phyloP scores from a whole-genome alignment of 2,329 filamentous ascomycete genomes.

The Pseudocercospora macadamiae region DNA sequence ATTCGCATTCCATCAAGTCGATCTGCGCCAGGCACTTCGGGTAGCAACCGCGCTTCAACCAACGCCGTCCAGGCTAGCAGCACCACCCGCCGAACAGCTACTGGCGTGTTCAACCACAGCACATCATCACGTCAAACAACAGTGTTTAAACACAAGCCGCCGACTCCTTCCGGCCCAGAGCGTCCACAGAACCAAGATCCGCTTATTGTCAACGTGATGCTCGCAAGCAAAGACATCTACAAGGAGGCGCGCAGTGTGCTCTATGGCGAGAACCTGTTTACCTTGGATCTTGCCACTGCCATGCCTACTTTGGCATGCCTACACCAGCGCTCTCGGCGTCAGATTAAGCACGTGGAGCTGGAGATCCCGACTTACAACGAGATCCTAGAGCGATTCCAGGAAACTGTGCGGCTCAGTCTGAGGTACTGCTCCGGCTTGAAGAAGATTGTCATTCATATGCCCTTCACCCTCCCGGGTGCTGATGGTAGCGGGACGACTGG shows the following conservation, averaged over 20 bases:
- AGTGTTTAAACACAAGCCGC: neutral
- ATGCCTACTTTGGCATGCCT: slow-evolving; percentile 43
- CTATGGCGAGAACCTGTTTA: slow-evolving; percentile 46
- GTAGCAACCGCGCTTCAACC: slow-evolving; percentile 4
- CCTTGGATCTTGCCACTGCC: slow-evolving; percentile 43
- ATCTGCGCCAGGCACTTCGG: slow-evolving; percentile 8
- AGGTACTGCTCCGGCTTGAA: slow-evolving; percentile 52
- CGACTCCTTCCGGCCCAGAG: slow-evolving; percentile 7
- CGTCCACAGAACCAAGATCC: slow-evolving; percentile 38
- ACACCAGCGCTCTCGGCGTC: slow-evolving; percentile 47
- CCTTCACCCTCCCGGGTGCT: slow-evolving; percentile 35
- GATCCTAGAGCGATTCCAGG: slow-evolving; percentile 51
- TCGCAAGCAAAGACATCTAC: slow-evolving; percentile 45
- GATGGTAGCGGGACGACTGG: slow-evolving; percentile 38
- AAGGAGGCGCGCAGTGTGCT: slow-evolving; percentile 46
- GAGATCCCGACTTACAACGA: slow-evolving; percentile 52
- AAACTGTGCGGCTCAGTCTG: slow-evolving; percentile 49
- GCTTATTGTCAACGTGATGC: slow-evolving; percentile 44
- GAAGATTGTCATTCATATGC: slow-evolving; percentile 46
- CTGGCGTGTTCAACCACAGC: neutral
- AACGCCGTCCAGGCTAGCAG: neutral
- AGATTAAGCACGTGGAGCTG: slow-evolving; percentile 48
- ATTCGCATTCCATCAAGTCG: slow-evolving; percentile 4
- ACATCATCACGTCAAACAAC: neutral
- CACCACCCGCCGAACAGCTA: neutral